These are phyloP conservation scores for Pyrenophora seminiperda DNA, from an alignment of 2,329 filamentous ascomycete species.

Conservation along the genomic window DNA sequence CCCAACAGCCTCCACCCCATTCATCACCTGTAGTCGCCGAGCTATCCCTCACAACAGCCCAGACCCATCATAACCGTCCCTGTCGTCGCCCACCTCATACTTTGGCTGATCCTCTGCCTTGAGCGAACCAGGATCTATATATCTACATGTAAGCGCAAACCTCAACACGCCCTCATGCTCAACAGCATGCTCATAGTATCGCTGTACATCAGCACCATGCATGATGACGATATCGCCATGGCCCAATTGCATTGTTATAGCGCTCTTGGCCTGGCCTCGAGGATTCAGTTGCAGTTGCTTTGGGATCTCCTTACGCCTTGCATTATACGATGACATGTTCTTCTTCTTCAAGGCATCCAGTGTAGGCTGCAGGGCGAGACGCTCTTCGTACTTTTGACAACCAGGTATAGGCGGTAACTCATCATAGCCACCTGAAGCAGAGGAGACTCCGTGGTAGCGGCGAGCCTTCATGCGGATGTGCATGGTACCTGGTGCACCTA, in stretches of 20 bases:
- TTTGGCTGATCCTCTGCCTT: slow-evolving; percentile 44
- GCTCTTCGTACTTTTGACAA: slow-evolving; percentile 41
- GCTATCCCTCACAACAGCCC: slow-evolving; percentile 6
- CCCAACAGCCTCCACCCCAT: too few relatives aligned
- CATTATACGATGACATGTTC: slow-evolving; percentile 28
- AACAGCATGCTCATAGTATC: slow-evolving; percentile 64
- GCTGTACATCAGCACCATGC: slow-evolving; percentile 65
- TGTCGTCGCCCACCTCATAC: slow-evolving; percentile 47
- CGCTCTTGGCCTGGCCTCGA: slow-evolving; percentile 39
- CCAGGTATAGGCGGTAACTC: slow-evolving; percentile 37
- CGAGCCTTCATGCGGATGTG: slow-evolving; percentile 61
- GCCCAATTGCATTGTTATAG: slow-evolving; percentile 56
- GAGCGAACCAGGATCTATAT: slow-evolving; percentile 56
- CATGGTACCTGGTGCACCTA: slow-evolving; percentile 66
- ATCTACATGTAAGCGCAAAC: slow-evolving; percentile 63
- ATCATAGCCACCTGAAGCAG: slow-evolving; percentile 42
- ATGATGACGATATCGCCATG: slow-evolving; percentile 71
- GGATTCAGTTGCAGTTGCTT: slow-evolving; percentile 46
- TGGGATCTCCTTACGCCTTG: slow-evolving; percentile 40
- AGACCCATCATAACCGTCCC: slow-evolving; percentile 45
- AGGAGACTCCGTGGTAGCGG: slow-evolving; percentile 49
- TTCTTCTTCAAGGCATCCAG: slow-evolving; percentile 30
- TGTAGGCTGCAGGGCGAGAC: slow-evolving; percentile 38
- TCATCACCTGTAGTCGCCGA: too few relatives aligned
- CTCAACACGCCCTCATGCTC: slow-evolving; percentile 57